Conservation (phyloP, 768 basidiomycete genomes). For the Obba rivulosa region DNA sequence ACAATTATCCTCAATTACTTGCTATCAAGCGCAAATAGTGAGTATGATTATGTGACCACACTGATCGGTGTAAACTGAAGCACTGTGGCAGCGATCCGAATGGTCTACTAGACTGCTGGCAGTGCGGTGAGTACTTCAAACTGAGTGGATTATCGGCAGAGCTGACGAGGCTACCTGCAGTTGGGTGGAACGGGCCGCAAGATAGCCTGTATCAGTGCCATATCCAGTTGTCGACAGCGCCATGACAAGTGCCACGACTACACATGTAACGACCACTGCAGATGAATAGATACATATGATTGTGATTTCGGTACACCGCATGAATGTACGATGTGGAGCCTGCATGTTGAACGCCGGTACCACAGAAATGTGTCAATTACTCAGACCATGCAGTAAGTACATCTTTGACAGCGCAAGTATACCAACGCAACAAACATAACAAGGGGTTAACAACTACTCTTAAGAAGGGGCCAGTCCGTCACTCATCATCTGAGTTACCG, state of each 20-base stretch:
- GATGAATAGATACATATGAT: too few species aligned
- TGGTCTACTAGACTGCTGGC: conserved; percentile 28
- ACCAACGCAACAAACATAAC: too few species aligned
- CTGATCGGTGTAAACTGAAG: not conserved
- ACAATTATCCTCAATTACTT: conserved; percentile 26
- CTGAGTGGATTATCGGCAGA: not conserved
- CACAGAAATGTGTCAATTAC: too few species aligned
- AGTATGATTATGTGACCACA: conserved; percentile 5
- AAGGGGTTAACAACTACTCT: too few species aligned
- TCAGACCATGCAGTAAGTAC: too few species aligned
- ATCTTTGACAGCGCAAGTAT: too few species aligned
- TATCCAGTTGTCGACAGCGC: conserved; percentile 3
- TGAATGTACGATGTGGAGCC: too few species aligned
- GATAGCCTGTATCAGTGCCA: conserved; percentile 19
- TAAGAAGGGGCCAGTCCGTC: not conserved
- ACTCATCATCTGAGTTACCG: not conserved
- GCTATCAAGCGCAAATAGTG: conserved; percentile 30
- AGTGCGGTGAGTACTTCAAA: conserved; percentile 24
- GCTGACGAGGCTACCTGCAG: conserved; percentile 5
- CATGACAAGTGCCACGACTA: too few species aligned
- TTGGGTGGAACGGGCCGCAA: conserved; percentile 25
- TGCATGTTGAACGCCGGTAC: too few species aligned
- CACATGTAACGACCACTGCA: too few species aligned
- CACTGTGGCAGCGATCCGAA: conserved; percentile 20
- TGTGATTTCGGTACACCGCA: too few species aligned